Evolutionary conservation across 495 filamentous ascomycete species (phyloP), one percentile per base, ranked within the genome.

Genomic region (Neurospora hispaniola): DNA sequence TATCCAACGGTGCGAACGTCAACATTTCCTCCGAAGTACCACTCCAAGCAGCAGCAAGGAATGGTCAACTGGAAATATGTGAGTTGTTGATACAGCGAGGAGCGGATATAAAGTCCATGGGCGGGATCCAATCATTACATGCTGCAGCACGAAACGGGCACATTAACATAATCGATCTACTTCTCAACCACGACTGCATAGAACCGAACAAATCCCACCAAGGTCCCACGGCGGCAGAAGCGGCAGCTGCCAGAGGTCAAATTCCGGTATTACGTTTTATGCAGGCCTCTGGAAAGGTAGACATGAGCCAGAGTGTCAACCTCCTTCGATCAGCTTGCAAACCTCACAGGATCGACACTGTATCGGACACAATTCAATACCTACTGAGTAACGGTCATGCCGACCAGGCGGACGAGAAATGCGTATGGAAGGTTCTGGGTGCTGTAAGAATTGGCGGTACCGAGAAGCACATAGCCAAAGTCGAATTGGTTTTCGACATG

Each of bases 21-120:
- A 2, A 46, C 5, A 2, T 18, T 1, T 0, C 0, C 42, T 0
- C 2, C 2, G 5, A 16, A 44, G 6, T 0, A 14, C 12, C 41
- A 14, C 12, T 42, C 41, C 41, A 12, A 14, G 0, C 0, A 5
- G 41, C 41, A 42, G 41, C 12, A 12, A 0, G 5, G 14, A 16
- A 5, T 3, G 42, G 44, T 0, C 44, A 20, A 0, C 44, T 48
- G 44, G 44, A 20, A 11, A 9, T 48, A 3, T 48, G 38, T 23
- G 11, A 41, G 27, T 7, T 48, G 7, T 48, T 48, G 3, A 48
- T 44, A 18, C 43, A 44, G 7, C 8, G 18, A n/a, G 43, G 43
- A 44, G 43, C 43, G 5, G 0, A 44, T 9, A 9, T 44, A 18
- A 44, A 44, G 16, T 44, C 5, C 7, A n/a, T 3, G 43, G 5